phyloP scores from a whole-genome alignment of 2,329 filamentous ascomycete genomes.

The Aspergillus sp. region DNA sequence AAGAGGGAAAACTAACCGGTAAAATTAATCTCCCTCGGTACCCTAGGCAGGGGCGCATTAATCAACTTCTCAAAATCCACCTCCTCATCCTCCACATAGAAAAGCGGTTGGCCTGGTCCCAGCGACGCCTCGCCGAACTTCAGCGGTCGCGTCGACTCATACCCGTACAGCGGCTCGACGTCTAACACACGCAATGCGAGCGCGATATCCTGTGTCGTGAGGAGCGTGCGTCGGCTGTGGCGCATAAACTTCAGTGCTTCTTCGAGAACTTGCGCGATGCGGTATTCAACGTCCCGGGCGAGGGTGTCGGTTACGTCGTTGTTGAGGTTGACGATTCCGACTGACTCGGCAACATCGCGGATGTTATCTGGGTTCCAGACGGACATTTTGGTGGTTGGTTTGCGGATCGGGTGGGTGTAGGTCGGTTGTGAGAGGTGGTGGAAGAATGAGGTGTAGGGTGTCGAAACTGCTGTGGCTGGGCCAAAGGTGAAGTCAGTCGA shows the following conservation, averaged over 20 bases:
- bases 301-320: constrained; percentile 87
- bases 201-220: constrained; percentile 86
- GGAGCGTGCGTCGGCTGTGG: constrained; percentile 77
- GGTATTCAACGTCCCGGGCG: constrained; percentile 92
- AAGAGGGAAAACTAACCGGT: constrained; percentile 62
- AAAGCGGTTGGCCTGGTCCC: constrained; percentile 89
- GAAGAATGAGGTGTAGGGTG: background rate
- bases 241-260: constrained; percentile 97
- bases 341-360: constrained; percentile 91
- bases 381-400: constrained; percentile 46
- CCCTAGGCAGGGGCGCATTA: constrained; percentile 91
- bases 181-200: constrained; percentile 83
- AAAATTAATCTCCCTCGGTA: constrained; percentile 87
- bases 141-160: constrained; percentile 86
- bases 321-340: constrained; percentile 77
- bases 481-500: background rate
- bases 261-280: constrained; percentile 87
- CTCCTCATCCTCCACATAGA: constrained; percentile 97
- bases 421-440: constrained; percentile 1
- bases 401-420: background rate
- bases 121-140: constrained; percentile 92
- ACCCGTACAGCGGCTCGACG: constrained; percentile 93
- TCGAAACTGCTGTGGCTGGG: background rate
- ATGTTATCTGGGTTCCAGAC: constrained; percentile 98
- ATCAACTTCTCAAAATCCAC: constrained; percentile 99